Percentiles rank a stretch among this genome's conserved stretches.
Conservation (phyloP, 139 green algal species). For the Micractinium sp. region DNA sequence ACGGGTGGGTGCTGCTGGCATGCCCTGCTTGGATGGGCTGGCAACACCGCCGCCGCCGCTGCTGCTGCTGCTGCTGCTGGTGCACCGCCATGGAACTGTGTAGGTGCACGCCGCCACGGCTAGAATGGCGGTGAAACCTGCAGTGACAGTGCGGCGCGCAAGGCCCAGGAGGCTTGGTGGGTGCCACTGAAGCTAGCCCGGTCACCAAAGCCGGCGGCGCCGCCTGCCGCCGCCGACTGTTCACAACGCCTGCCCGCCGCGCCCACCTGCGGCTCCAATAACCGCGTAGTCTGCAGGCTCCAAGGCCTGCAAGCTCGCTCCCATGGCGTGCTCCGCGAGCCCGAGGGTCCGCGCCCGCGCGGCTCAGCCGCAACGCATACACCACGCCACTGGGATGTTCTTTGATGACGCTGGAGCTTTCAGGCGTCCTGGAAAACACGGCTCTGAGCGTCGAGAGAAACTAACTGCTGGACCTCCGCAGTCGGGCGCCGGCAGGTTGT, state of each 20-base stretch:
- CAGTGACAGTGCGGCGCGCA: too few relatives aligned
- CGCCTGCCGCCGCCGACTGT: background rate
- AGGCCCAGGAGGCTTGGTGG: background rate
- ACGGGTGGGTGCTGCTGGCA: background rate
- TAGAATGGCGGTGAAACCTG: background rate
- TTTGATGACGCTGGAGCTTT: too few relatives aligned
- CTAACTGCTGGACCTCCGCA: too few relatives aligned
- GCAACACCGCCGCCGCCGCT: background rate
- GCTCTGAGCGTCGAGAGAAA: too few relatives aligned
- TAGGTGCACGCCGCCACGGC: background rate
- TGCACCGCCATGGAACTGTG: conserved; percentile 24
- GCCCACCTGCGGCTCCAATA: background rate
- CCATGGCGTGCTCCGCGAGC: background rate
- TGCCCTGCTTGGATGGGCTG: background rate
- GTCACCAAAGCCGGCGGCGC: background rate
- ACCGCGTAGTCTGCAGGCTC: conserved; percentile 23
- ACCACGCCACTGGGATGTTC: too few relatives aligned
- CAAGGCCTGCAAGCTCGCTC: background rate
- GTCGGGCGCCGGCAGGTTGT: too few relatives aligned
- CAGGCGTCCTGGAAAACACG: too few relatives aligned
- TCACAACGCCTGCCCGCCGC: background rate
- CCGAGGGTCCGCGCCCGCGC: background rate
- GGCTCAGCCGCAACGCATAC: background rate
- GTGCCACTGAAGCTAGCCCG: background rate
- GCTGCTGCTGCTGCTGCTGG: background rate